Percentiles rank a stretch among this genome's conserved stretches.
Conservation (phyloP, 1,284 basidiomycete genomes). For the Rhodotorula glutinis region DNA sequence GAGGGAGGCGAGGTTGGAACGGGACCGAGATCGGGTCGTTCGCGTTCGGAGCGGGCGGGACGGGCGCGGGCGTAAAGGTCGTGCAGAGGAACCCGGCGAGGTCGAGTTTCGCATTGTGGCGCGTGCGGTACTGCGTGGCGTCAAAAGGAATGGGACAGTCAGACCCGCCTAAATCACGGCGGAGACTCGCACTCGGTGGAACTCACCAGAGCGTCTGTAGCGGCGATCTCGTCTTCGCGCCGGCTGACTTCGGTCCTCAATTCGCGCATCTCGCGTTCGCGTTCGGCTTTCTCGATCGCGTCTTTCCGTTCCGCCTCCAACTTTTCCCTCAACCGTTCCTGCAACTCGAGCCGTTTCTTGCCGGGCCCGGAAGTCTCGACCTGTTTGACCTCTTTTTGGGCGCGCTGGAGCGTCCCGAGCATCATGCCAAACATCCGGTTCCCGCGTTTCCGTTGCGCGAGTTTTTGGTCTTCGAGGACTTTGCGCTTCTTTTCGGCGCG, state of each 20-base stretch:
- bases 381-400: conserved; percentile 33
- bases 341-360: conserved; percentile 37
- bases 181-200: neutral
- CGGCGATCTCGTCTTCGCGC: conserved; percentile 38
- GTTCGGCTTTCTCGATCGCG: conserved; percentile 23
- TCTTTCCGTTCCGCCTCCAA: conserved; percentile 29
- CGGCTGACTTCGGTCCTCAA: conserved; percentile 25
- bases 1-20: conserved; percentile 34
- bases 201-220: conserved; percentile 35
- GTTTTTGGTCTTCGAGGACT: conserved; percentile 11
- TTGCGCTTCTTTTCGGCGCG: conserved; percentile 28
- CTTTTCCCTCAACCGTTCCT: conserved; percentile 38
- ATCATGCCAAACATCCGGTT: conserved; percentile 42
- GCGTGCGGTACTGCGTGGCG: conserved; percentile 32
- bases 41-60: conserved; percentile 3
- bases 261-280: conserved; percentile 32
- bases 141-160: no score
- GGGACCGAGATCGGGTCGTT: conserved; percentile 27
- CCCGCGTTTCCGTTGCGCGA: conserved; percentile 34
- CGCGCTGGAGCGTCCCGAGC: conserved; percentile 38
- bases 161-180: no score
- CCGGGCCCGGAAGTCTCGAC: conserved; percentile 27
- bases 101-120: conserved; percentile 38
- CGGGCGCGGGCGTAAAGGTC: conserved; percentile 12
- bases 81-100: conserved; percentile 43